phyloP scores from a whole-genome alignment of 2,329 filamentous ascomycete species.

The Apiospora arundinis region DNA sequence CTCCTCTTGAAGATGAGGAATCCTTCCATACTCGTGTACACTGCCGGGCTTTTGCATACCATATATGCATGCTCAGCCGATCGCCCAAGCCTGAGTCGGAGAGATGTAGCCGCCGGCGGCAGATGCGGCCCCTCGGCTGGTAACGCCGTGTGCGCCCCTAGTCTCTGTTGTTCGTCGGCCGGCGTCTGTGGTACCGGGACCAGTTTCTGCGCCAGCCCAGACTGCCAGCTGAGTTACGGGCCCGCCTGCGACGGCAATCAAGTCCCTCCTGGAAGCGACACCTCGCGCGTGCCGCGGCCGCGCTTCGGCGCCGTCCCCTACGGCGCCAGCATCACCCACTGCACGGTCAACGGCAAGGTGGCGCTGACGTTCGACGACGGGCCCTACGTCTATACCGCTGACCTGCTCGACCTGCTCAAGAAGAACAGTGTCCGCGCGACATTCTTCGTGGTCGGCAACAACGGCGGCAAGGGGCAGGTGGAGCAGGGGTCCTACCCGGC shows the following conservation, averaged over 20 bases:
- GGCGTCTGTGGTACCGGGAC: conserved; percentile 44
- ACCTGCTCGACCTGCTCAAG: conserved; percentile 29
- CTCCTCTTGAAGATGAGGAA: background rate
- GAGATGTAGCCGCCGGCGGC: background rate
- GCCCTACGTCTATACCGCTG: conserved; percentile 30
- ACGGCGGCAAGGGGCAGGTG: conserved; percentile 47
- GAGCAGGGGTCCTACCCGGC: conserved; percentile 40
- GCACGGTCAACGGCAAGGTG: conserved; percentile 27
- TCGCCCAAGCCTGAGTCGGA: background rate
- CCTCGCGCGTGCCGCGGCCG: conserved; percentile 4
- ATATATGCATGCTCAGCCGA: background rate
- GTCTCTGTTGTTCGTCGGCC: conserved; percentile 34
- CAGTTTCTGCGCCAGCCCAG: conserved; percentile 35
- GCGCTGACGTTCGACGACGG: conserved; percentile 37
- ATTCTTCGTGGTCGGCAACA: conserved; percentile 45
- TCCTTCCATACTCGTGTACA: background rate
- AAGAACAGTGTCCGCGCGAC: conserved; percentile 29
- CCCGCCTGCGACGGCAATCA: conserved; percentile 41
- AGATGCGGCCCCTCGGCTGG: conserved; percentile 31
- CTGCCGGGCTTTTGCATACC: background rate
- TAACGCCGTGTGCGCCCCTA: conserved; percentile 31
- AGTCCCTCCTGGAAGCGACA: conserved; percentile 4
- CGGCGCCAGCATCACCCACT: conserved; percentile 21
- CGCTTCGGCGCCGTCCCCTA: conserved; percentile 9
- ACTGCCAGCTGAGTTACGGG: conserved; percentile 39